A percentile compares a stretch with the other conserved stretches of the same genome.
These are phyloP conservation scores for Carallia brachiata DNA, from an alignment of 345 rosid genomes.

Conservation along the genomic window DNA sequence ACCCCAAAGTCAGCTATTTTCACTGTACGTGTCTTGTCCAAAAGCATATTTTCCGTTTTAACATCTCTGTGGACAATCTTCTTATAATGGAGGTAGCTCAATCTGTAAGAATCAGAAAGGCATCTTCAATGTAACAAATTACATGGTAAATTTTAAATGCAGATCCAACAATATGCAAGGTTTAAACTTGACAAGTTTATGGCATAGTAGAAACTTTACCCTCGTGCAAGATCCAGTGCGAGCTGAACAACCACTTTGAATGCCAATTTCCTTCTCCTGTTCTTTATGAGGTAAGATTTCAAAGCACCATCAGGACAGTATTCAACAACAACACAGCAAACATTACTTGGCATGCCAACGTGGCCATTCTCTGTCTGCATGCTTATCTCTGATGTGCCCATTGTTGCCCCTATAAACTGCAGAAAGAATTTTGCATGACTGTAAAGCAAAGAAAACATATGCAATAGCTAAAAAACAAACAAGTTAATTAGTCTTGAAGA, in stretches of 20 bases:
- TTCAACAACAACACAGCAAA: conserved; percentile 10
- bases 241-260: conserved; percentile 17
- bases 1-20: conserved; percentile 26
- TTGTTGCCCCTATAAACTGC: not conserved
- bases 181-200: too few species aligned
- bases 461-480: not conserved
- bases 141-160: too few species aligned
- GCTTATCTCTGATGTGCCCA: not conserved
- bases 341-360: not conserved
- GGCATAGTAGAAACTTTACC: conserved; percentile 5
- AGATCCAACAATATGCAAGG: too few species aligned
- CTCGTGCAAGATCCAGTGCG: conserved; percentile 22
- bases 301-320: conserved; percentile 13
- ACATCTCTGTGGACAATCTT: conserved; percentile 27
- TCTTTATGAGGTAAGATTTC: conserved; percentile 12
- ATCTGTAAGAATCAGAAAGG: not conserved
- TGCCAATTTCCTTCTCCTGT: conserved; percentile 13
- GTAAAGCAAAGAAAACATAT: not conserved
- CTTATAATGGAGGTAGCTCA: conserved; percentile 29
- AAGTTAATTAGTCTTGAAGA: not conserved
- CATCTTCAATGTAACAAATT: too few species aligned
- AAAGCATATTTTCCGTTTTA: conserved; percentile 25
- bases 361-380: too few species aligned
- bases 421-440: not conserved
- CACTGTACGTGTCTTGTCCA: conserved; percentile 13